Percentiles rank a stretch among this genome's conserved stretches.
Conservation (phyloP, 2,329 filamentous ascomycete species). For the Pestalotiopsis sp. region DNA sequence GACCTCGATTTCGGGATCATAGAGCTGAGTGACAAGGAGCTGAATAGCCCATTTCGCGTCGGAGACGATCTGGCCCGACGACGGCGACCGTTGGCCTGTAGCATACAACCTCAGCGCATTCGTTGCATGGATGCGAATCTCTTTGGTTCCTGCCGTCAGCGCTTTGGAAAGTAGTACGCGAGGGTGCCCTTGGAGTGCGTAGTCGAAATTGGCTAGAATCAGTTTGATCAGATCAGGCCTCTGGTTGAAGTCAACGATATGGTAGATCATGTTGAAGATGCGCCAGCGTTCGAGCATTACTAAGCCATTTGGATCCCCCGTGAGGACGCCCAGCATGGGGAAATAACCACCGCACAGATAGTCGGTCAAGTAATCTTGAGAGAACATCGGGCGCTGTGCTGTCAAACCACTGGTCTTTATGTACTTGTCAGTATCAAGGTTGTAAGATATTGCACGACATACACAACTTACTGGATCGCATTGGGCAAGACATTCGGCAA, state of each 20-base stretch:
- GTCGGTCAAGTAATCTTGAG: slow-evolving; percentile 78
- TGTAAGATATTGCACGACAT: not conserved
- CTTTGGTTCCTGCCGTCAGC: slow-evolving; percentile 86
- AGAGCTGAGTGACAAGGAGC: slow-evolving; percentile 95
- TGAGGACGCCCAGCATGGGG: slow-evolving; percentile 85
- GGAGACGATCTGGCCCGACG: slow-evolving; percentile 46
- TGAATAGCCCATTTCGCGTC: slow-evolving; percentile 96
- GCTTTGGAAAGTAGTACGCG: slow-evolving; percentile 92
- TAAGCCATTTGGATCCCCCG: slow-evolving; percentile 78
- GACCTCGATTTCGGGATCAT: slow-evolving; percentile 95
- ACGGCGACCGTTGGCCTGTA: slow-evolving; percentile 49
- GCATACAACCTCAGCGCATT: slow-evolving; percentile 87
- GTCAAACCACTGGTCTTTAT: slow-evolving; percentile 69
- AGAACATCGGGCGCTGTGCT: slow-evolving; percentile 87
- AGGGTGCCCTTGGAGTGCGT: slow-evolving; percentile 84
- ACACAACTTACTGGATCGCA: slow-evolving; percentile 75
- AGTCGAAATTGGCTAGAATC: slow-evolving; percentile 89
- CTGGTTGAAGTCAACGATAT: slow-evolving; percentile 89
- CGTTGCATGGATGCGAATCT: slow-evolving; percentile 89
- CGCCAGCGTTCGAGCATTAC: slow-evolving; percentile 94
- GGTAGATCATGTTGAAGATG: slow-evolving; percentile 99
- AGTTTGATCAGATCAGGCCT: slow-evolving; percentile 90
- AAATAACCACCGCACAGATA: slow-evolving; percentile 94
- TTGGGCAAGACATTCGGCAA: slow-evolving; percentile 94
- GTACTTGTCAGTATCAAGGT: not conserved